phyloP scores from a whole-genome alignment of 257 asterid genomes.

The Gentiana macrophylla region DNA sequence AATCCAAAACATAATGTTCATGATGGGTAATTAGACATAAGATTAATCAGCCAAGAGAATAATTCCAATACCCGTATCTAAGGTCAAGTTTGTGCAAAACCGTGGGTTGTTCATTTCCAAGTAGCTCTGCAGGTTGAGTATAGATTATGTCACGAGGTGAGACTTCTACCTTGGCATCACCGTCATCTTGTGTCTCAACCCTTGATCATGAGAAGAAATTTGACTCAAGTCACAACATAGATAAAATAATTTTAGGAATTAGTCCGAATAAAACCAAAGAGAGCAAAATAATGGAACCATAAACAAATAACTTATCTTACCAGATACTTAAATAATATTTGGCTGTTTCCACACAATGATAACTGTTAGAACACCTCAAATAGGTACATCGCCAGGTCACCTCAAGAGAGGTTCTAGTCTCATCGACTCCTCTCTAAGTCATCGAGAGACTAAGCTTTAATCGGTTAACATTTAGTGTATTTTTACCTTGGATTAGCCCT shows the following conservation, averaged over 20 bases:
- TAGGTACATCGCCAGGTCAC: no score
- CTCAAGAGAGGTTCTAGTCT: no score
- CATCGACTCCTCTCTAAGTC: no score
- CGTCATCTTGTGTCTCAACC: slow-evolving; percentile 99
- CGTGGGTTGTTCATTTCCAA: slow-evolving; percentile 52
- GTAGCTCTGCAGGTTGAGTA: slow-evolving; percentile 73
- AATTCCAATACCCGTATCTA: slow-evolving; percentile 65
- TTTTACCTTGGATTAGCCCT: no score
- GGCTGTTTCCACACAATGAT: no score
- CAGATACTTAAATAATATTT: no score
- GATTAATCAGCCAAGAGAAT: slow-evolving; percentile 3
- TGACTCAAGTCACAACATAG: background rate
- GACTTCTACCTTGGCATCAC: slow-evolving; percentile 91
- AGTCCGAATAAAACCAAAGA: background rate
- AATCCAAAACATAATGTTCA: no score
- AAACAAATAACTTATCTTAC: no score
- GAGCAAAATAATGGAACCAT: background rate
- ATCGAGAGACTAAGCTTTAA: no score
- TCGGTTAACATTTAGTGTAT: no score
- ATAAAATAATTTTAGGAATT: background rate
- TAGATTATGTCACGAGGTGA: slow-evolving; percentile 97
- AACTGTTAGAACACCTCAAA: no score
- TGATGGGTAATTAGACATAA: background rate
- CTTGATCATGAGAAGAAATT: slow-evolving; percentile 15
- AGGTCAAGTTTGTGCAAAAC: slow-evolving; percentile 82